Base-by-base conservation (phyloP, 352 stramenopile genomes). In the Globisporangium camurandrum region DNA sequence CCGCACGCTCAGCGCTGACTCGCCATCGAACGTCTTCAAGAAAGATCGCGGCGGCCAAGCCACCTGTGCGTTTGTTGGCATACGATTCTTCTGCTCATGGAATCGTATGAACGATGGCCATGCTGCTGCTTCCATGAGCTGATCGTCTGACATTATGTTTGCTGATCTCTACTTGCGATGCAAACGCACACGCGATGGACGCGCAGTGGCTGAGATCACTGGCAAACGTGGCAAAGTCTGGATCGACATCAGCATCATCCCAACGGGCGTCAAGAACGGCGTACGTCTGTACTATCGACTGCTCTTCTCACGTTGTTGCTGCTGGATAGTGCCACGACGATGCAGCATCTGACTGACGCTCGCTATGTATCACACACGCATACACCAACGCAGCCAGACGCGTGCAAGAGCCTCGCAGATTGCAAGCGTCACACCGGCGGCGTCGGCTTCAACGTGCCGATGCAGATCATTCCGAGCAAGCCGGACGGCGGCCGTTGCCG, bases 241-340 rank as follows among this genome's bases (percentile, higher is more conserved):
- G 70, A 76, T 56, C 40, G 79, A 88, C 51, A 91, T 91, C 54
- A 86, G 71, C 38, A 82, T 75, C 62, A 88, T 91, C 57, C 75
- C 79, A 0, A 87, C 79, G 2, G 71, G 79, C 5, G 38, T 51
- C 9, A 75, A 72, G 45, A 69, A 61, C 39, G 77, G 70, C 3
- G 71, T 84, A 74, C 38, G 71, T 80, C n/a, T n/a, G n/a, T n/a
- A n/a, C n/a, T n/a, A n/a, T n/a, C n/a, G n/a, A n/a, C n/a, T n/a
- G n/a, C n/a, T n/a, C n/a, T n/a, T n/a, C n/a, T n/a, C n/a, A n/a
- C n/a, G n/a, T n/a, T n/a, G n/a, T n/a, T n/a, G n/a, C n/a, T n/a
- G n/a, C n/a, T n/a, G n/a, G n/a, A n/a, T n/a, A n/a, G n/a, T n/a
- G n/a, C n/a, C n/a, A n/a, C n/a, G n/a, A n/a, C n/a, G n/a, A n/a